A percentile compares a stretch with the other conserved stretches of the same genome.
phyloP scores from a whole-genome alignment of 2,329 filamentous ascomycete species.

The Claviceps monticola region DNA sequence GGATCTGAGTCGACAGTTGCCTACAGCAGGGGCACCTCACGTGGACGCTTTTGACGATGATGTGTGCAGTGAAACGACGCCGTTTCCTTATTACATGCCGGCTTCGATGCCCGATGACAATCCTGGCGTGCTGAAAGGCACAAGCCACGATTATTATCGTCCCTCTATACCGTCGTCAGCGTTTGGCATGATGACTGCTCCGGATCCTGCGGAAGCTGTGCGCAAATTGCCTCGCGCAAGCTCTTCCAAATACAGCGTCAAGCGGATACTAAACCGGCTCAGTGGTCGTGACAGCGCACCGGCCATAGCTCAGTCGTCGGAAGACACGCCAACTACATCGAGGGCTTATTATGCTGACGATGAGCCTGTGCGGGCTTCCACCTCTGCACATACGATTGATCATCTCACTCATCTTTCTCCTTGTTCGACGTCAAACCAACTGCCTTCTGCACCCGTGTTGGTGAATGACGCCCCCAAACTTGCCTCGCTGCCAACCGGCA shows the following conservation, averaged over 20 bases:
- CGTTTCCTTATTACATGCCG: constrained; percentile 12
- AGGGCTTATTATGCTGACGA: background rate
- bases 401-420: constrained; percentile 18
- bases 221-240: constrained; percentile 18
- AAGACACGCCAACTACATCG: constrained; percentile 4
- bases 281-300: constrained; percentile 18
- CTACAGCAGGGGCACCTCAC: background rate
- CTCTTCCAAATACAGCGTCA: constrained; percentile 22
- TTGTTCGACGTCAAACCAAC: constrained; percentile 3
- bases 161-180: constrained; percentile 26
- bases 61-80: constrained; percentile 2
- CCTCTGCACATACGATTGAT: constrained; percentile 12
- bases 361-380: constrained; percentile 2
- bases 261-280: constrained; percentile 22
- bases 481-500: background rate
- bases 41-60: constrained; percentile 5
- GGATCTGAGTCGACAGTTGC: background rate
- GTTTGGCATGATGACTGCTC: constrained; percentile 23
- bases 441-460: constrained; percentile 5
- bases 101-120: constrained; percentile 15
- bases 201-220: constrained; percentile 6
- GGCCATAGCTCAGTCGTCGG: constrained; percentile 8
- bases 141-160: constrained; percentile 28
- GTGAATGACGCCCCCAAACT: constrained; percentile 2
- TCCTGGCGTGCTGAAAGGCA: constrained; percentile 20